phyloP scores from a whole-genome alignment of 2,329 filamentous ascomycete genomes.

The Monosporascus sp. region DNA sequence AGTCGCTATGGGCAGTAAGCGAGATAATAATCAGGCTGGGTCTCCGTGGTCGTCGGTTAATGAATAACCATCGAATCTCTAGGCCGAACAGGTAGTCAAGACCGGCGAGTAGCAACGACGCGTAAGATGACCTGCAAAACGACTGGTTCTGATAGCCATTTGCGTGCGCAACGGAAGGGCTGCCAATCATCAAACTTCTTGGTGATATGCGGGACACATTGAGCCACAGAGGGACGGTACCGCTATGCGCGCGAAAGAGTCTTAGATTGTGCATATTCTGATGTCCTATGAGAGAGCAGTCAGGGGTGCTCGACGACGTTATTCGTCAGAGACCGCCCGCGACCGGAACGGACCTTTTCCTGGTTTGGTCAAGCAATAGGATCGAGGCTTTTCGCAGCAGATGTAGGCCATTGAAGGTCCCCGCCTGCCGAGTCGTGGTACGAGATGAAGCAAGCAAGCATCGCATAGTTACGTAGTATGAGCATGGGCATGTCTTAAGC shows the following conservation, averaged over 20 bases:
- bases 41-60: not conserved
- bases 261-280: constrained; percentile 35
- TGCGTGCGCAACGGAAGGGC: not conserved
- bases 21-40: not conserved
- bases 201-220: constrained; percentile 16
- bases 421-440: not conserved
- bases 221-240: constrained; percentile 35
- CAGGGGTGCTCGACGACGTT: constrained; percentile 22
- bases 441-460: not conserved
- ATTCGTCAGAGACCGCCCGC: constrained; percentile 30
- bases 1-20: not conserved
- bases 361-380: constrained; percentile 19
- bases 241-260: constrained; percentile 37
- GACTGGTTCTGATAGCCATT: constrained; percentile 7
- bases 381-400: constrained; percentile 10
- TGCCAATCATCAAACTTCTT: constrained; percentile 1
- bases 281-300: constrained; percentile 36
- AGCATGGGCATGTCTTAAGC: not conserved
- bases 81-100: not conserved
- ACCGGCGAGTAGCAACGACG: not conserved
- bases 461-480: not conserved
- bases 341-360: constrained; percentile 18
- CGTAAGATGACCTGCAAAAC: constrained; percentile 19
- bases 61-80: not conserved
- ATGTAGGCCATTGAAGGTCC: not conserved